These are phyloP conservation scores for Wickerhamomyces kurtzmanii DNA, from an alignment of 805 yeast genomes.

Conservation along the genomic window DNA sequence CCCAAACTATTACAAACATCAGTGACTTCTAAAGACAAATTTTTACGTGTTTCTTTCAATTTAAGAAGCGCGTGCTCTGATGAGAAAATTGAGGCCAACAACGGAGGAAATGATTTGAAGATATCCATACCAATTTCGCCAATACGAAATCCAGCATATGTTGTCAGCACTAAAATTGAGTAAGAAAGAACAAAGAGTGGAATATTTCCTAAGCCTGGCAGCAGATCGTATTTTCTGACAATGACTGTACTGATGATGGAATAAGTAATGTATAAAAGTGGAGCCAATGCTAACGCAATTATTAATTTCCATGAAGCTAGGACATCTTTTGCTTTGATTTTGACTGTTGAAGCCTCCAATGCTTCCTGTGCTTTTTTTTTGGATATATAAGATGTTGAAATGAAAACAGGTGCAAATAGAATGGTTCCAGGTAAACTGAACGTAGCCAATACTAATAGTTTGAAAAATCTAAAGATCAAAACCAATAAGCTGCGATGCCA, in stretches of 20 bases:
- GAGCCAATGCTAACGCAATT: constrained; percentile 78
- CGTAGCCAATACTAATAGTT: constrained; percentile 39
- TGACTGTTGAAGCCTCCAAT: constrained; percentile 82
- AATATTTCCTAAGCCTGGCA: constrained; percentile 12
- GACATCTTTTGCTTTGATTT: constrained; percentile 83
- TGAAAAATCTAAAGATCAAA: constrained; percentile 40
- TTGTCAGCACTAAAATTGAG: constrained; percentile 55
- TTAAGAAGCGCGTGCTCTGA: constrained; percentile 33
- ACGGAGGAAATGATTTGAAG: constrained; percentile 70
- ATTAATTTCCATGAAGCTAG: constrained; percentile 94
- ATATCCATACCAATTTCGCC: constrained; percentile 91
- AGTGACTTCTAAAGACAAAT: constrained; percentile 64
- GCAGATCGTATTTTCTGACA: constrained; percentile 27
- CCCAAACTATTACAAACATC: constrained; percentile 76
- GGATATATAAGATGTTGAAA: constrained; percentile 62
- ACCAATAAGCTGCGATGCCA: constrained; percentile 36
- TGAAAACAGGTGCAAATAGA: constrained; percentile 78
- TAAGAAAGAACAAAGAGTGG: constrained; percentile 34
- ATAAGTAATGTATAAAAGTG: constrained; percentile 70
- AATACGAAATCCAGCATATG: constrained; percentile 77
- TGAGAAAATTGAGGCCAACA: constrained; percentile 32
- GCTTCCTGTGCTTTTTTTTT: constrained; percentile 68
- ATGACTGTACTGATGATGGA: constrained; percentile 37
- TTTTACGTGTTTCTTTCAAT: constrained; percentile 48
- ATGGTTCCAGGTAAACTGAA: constrained; percentile 80